A percentile compares a stretch with the other conserved stretches of the same genome.
Conservation (phyloP, 1,284 basidiomycete species). For the Polyporus tsugae region DNA sequence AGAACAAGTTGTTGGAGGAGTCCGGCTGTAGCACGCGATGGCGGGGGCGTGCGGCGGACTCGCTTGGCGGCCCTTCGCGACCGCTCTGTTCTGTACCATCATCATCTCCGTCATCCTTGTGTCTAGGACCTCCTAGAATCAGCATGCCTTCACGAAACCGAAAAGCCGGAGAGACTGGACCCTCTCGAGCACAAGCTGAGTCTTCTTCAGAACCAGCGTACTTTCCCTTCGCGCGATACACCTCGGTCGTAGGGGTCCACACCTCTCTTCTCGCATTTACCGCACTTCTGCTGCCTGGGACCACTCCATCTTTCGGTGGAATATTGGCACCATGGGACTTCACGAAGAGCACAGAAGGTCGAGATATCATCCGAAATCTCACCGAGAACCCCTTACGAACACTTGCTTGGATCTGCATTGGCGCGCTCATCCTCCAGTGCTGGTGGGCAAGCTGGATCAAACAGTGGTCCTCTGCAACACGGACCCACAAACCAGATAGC, state of each 20-base stretch:
- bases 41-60: conserved; percentile 4
- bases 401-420: conserved; percentile 66
- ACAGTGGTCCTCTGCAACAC: conserved; percentile 50
- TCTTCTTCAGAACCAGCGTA: conserved; percentile 22
- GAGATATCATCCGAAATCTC: conserved; percentile 67
- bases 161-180: conserved; percentile 15
- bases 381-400: conserved; percentile 72
- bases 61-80: background rate
- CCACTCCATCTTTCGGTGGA: conserved; percentile 44
- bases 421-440: conserved; percentile 63
- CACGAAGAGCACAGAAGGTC: conserved; percentile 53
- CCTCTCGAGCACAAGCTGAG: conserved; percentile 7
- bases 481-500: conserved; percentile 30
- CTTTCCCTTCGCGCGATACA: conserved; percentile 64
- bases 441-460: conserved; percentile 82
- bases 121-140: too few species aligned
- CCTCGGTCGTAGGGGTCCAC: conserved; percentile 79
- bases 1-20: conserved; percentile 5
- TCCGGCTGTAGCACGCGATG: background rate
- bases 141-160: conserved; percentile 34
- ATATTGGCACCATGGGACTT: conserved; percentile 43
- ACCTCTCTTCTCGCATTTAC: conserved; percentile 71
- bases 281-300: conserved; percentile 72
- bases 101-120: background rate
- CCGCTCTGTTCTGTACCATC: conserved; percentile 4